Conservation (phyloP, 441 rosid genomes). For the Capsella rubella region DNA sequence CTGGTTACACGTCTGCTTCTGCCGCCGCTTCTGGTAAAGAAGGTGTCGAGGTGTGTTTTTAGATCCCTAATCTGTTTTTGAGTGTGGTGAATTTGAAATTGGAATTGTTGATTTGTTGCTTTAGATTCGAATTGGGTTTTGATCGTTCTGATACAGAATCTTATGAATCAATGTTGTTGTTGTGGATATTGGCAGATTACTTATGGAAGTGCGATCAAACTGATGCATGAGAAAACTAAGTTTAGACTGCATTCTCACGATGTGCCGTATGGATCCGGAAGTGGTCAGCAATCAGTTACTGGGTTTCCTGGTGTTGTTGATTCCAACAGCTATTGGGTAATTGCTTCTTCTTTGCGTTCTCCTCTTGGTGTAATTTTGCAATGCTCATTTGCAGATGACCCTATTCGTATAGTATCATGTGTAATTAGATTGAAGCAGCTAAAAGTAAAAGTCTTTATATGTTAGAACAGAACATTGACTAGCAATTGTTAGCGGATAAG, state of each 20-base stretch:
- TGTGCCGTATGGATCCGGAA: slow-evolving; percentile 97
- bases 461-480: background rate
- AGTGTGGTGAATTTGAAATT: too few relatives aligned
- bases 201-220: slow-evolving; percentile 83
- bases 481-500: too few relatives aligned
- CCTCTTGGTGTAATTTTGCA: background rate
- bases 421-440: background rate
- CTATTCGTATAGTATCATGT: background rate
- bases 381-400: background rate
- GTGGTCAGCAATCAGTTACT: slow-evolving; percentile 98
- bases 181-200: slow-evolving; percentile 61
- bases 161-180: background rate
- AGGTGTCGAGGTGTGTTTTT: slow-evolving; percentile 65
- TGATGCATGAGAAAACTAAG: slow-evolving; percentile 92
- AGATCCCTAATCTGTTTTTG: background rate
- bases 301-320: slow-evolving; percentile 86
- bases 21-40: slow-evolving; percentile 58
- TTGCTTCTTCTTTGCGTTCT: background rate
- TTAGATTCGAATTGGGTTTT: background rate
- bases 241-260: slow-evolving; percentile 92
- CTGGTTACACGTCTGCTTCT: slow-evolving; percentile 54
- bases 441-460: background rate
- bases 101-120: background rate
- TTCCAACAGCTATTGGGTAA: slow-evolving; percentile 97
- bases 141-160: background rate